These are phyloP conservation scores for Linaria vulgaris DNA, from an alignment of 257 asterid species.

Conservation along the genomic window DNA sequence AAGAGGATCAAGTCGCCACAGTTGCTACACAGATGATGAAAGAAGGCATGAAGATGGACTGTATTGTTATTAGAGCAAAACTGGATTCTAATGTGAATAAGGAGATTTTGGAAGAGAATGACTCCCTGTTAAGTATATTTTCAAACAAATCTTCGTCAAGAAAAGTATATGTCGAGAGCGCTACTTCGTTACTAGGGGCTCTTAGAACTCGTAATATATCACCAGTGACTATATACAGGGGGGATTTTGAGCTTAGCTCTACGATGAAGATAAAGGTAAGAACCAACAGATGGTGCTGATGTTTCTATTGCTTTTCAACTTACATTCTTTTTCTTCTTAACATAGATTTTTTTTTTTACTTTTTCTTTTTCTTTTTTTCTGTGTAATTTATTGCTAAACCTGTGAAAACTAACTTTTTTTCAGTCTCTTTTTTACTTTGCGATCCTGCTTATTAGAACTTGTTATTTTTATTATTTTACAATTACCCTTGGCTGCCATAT, in stretches of 20 bases:
- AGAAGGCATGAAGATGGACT: constrained; percentile 93
- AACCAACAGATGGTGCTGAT: constrained; percentile 19
- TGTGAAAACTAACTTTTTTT: no score
- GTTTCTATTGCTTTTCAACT: background rate
- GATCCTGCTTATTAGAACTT: no score
- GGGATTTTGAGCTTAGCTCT: constrained; percentile 78
- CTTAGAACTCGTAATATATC: constrained; percentile 81
- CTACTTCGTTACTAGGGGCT: constrained; percentile 77
- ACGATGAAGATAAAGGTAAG: constrained; percentile 80
- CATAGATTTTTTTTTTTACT: background rate
- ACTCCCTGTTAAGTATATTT: constrained; percentile 59
- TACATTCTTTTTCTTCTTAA: background rate
- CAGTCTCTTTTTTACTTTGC: no score
- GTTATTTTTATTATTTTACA: no score
- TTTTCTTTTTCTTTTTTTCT: no score
- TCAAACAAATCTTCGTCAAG: constrained; percentile 59
- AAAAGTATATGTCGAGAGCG: constrained; percentile 66
- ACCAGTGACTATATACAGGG: constrained; percentile 84
- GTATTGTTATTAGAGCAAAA: constrained; percentile 51
- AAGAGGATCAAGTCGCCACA: constrained; percentile 90
- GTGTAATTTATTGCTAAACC: no score
- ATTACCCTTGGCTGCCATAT: no score
- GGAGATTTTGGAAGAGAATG: constrained; percentile 76
- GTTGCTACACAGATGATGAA: constrained; percentile 74
- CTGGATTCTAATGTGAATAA: constrained; percentile 36